Base-by-base conservation (phyloP, 1,284 basidiomycete species). In the Afroboletus lepidellus region DNA sequence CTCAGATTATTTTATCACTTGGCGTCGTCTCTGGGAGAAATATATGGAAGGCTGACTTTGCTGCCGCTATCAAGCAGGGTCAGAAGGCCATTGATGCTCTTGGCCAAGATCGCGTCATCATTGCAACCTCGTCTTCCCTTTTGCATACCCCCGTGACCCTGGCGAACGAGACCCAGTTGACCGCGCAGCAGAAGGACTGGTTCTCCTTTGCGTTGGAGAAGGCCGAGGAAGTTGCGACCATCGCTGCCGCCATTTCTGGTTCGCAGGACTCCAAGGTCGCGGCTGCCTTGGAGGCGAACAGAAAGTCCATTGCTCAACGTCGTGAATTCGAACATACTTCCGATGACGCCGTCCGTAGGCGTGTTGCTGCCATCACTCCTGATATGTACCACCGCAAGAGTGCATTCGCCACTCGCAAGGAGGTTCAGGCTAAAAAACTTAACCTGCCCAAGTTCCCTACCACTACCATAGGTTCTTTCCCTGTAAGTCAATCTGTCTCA, bases 161-260 rank as follows among this genome's bases (percentile, higher is more conserved):
- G 68, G 87, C 87, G 56, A 90, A 87, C 50, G 97, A 99, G 83
- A 92, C 82, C 68, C 94, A 96, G 79, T 83, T 99, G 69, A 90
- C 90, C 50, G 67, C 81, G 36, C 85, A 98, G 73, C 92, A 97
- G 72, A 90, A 90, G 74, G 94, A 97, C 73, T 99, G 97, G 97
- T 95, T 99, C 80, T 92, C 97, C 18, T 99, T 99, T 72, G 97
- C 97, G 58, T 80, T 92, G 59, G 96, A 99, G 82, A 99, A 99
- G 82, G 91, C 90, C 37, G 78, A 77, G 48, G 97, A 99, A 76
- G 94, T 99, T 63, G 80, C 94, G 50, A 81, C 81, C 60, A 86
- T 99, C 64, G 94, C 95, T 54, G 81, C 89, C 48, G 84, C 83
- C 55, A 79, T 95, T 57, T 89, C 88, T 43, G 85, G 84, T 59